Evolutionary conservation across 176 grass and related monocot genomes (phyloP).

Genomic region (Eragrostis nindensis): DNA sequence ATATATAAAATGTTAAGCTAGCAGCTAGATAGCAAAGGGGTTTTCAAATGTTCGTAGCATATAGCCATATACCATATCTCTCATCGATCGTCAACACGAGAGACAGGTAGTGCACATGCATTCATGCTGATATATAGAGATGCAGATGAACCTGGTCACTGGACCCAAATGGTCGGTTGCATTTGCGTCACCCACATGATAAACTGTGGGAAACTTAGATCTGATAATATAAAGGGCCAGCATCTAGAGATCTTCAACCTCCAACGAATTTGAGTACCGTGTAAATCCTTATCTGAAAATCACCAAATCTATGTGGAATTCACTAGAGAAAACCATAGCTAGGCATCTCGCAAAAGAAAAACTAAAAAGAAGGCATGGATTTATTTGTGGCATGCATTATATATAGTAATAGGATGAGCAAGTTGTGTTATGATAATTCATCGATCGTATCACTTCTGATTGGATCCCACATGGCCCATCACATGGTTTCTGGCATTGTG

Average conservation of each 20-base stretch:
- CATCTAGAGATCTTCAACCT: too few relatives aligned
- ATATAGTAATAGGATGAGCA: neutral
- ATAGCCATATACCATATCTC: neutral
- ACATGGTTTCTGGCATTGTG: conserved; percentile 30
- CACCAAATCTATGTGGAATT: too few relatives aligned
- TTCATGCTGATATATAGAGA: neutral
- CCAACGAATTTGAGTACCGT: too few relatives aligned
- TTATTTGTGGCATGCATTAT: neutral
- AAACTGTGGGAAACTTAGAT: too few relatives aligned
- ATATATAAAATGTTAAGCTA: too few relatives aligned
- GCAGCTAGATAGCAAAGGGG: too few relatives aligned
- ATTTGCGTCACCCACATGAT: neutral
- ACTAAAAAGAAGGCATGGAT: neutral
- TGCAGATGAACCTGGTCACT: conserved; percentile 19
- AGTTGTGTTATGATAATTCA: conserved; percentile 8
- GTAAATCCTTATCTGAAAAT: too few relatives aligned
- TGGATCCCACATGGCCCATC: conserved; percentile 15
- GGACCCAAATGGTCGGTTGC: neutral
- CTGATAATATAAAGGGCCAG: too few relatives aligned
- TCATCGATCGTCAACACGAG: neutral
- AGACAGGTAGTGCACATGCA: neutral
- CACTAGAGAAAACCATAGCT: too few relatives aligned
- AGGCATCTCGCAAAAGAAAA: neutral
- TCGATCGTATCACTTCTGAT: neutral
- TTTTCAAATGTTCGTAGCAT: neutral